Conservation (phyloP, 129 eudicot species). For the Escallonia herrerae region DNA sequence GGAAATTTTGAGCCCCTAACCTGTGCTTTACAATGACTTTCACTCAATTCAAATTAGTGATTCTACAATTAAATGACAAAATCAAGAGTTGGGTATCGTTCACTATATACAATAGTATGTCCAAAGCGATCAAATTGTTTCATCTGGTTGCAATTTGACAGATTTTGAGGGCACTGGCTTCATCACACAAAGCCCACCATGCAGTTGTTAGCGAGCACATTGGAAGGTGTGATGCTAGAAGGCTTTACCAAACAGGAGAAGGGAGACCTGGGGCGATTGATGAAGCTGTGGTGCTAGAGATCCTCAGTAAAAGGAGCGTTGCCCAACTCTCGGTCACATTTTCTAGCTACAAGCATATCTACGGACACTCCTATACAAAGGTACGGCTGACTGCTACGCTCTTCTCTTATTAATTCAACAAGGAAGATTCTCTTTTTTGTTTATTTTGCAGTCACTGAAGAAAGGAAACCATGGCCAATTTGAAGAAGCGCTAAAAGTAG, state of each 20-base stretch:
- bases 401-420: neutral
- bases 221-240: conserved; percentile 76
- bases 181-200: conserved; percentile 81
- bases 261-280: conserved; percentile 46
- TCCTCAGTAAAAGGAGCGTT: conserved; percentile 73
- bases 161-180: conserved; percentile 58
- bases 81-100: too few species aligned
- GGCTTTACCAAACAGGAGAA: conserved; percentile 70
- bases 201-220: conserved; percentile 61
- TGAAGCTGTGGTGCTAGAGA: conserved; percentile 74
- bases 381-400: conserved; percentile 17
- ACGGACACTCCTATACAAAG: conserved; percentile 67
- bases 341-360: conserved; percentile 58
- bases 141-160: neutral
- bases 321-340: conserved; percentile 57
- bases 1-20: too few species aligned
- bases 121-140: neutral
- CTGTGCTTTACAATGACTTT: too few species aligned
- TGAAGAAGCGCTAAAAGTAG: conserved; percentile 46
- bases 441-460: conserved; percentile 41
- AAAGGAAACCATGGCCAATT: conserved; percentile 45
- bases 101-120: too few species aligned
- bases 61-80: too few species aligned
- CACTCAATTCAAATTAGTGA: too few species aligned
- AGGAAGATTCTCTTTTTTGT: neutral